Base-by-base conservation (phyloP, 371 early-diverging fungal species). In the Coemansia sp. region DNA sequence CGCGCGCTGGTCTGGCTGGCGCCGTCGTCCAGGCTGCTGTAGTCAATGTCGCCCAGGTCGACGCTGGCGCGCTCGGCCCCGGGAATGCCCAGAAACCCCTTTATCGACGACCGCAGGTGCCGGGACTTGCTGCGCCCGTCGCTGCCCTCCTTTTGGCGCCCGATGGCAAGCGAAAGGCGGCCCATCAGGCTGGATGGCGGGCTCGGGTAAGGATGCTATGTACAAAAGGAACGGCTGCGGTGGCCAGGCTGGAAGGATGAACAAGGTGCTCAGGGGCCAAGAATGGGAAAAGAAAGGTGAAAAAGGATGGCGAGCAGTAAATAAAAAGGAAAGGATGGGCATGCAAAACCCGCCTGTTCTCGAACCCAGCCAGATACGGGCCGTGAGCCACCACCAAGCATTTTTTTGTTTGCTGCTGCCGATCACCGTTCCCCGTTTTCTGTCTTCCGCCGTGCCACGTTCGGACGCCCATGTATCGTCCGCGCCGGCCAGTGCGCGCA, bases 141-240 rank as follows among this genome's bases (percentile, higher is more conserved):
- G 56, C 55, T 47, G 52, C 43, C 58, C n/a, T 70, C 70, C 60
- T 66, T 69, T 43, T 75, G 66, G 47, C 75, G 66, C 46, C 71
- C 64, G 31, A 75, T 69, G 39, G 69, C 70, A 12, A 75, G 66
- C 47, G 75, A 75, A n/a, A 75, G 66, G 49, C 75, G 58, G 42
- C 69, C 75, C 75, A 75, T 75, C 24, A 14, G 29, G 47, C 31
- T 39, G 32, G 18, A 14, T 37, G 34, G 34, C 40, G 16, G 58
- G 11, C 31, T 8, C 16, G 38, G 16, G n/a, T 16, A 11, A 48
- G 14, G 8, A 34, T 34, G 18, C 39, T 64, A 49, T 59, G 44
- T 38, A 64, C 52, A 58, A n/a, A 42, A 14, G 16, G 52, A 37
- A 24, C 43, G 14, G 37, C 31, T 12, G n/a, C 43, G 31, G 16